Base-by-base conservation (phyloP, 2,329 filamentous ascomycete genomes). In the Exophiala calicioides region DNA sequence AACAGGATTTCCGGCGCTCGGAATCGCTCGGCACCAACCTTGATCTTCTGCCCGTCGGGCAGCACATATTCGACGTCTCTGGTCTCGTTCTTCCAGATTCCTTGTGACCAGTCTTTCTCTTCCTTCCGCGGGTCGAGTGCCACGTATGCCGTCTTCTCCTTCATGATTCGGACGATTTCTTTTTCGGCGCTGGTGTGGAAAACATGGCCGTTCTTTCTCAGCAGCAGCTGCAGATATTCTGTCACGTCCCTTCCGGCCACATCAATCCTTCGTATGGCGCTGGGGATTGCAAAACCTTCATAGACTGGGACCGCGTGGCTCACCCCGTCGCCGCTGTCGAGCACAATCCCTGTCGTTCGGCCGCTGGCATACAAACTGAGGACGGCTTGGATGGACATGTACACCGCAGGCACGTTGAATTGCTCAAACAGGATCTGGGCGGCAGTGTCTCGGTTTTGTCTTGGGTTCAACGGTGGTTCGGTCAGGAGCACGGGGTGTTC, bases 161-260 rank as follows among this genome's bases (percentile, higher is more conserved):
- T 98, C 73, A 98, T 96, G 68, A 89, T 79, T 57, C 91, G 82
- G 47, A 98, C 93, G n/a, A 96, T 90, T 72, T 98, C 93, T 74
- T 98, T 98, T 76, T 98, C 93, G 9, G 93, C 93, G 65, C 90
- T 96, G 13, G 93, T 98, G 71, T 97, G 91, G 68, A 98, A 95
- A 13, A 96, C 82, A 65, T 93, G 89, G 38, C 93, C 93, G 60
- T 84, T 88, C 76, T 96, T 97, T 62, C 93, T 81, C 58, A 98
- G 75, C 59, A 97, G 73, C 50, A 86, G 84, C 70, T 98, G 93
- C 72, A 98, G 76, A 65, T 98, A 84, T 69, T 98, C 93, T 35
- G 93, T 98, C 15, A 98, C 89, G 68, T 98, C 93, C 60, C 93
- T 81, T 20, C 93, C 93, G 9, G 93, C 93, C 23, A 98, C 90